phyloP scores from a whole-genome alignment of 2,329 filamentous ascomycete genomes.

The Trichoderma guizhouense region DNA sequence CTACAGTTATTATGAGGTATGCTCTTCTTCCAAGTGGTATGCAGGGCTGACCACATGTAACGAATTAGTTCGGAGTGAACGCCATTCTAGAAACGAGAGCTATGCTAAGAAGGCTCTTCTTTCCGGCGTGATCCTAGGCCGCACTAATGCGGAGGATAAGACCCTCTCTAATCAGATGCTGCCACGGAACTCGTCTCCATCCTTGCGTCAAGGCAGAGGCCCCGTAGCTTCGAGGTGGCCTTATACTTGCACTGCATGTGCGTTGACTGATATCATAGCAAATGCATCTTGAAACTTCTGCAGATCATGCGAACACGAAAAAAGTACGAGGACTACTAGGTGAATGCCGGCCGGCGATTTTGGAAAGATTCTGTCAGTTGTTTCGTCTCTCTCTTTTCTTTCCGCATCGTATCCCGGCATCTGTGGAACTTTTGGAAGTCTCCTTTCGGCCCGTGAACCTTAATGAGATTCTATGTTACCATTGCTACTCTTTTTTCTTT shows the following conservation, averaged over 20 bases:
- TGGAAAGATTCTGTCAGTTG: neutral
- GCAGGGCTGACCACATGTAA: constrained; percentile 6
- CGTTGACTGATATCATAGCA: constrained; percentile 3
- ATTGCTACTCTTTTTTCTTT: neutral
- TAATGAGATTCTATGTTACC: neutral
- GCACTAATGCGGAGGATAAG: constrained; percentile 13
- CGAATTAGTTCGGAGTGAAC: neutral
- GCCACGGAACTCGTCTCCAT: constrained; percentile 14
- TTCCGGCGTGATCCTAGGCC: neutral
- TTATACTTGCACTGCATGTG: neutral
- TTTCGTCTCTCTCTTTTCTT: neutral
- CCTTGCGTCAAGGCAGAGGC: neutral
- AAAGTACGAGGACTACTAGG: neutral
- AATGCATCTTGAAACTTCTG: neutral
- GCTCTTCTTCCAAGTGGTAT: neutral
- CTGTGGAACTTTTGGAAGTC: neutral
- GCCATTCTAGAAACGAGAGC: constrained; percentile 14
- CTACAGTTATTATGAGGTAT: neutral
- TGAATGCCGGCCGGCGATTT: neutral
- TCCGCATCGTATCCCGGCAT: neutral
- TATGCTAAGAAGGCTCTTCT: neutral
- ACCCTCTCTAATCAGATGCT: constrained; percentile 16
- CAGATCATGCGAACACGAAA: neutral
- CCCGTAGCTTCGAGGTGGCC: neutral
- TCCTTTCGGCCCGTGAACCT: neutral